Base-by-base conservation (phyloP, 371 early-diverging fungal species). In the Mucor indicus region DNA sequence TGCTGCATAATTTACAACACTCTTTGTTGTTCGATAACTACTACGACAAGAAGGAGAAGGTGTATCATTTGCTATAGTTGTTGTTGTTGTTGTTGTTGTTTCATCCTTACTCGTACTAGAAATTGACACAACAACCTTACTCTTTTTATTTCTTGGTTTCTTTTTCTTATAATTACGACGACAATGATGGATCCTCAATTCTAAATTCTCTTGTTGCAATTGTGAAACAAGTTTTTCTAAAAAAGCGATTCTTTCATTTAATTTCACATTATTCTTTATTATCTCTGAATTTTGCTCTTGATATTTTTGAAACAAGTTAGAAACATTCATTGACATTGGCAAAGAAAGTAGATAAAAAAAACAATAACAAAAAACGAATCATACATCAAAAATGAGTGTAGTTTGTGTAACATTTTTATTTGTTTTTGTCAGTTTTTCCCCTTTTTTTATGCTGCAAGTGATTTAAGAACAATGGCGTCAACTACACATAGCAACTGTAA, bases 201-300 rank as follows among this genome's bases (percentile, higher is more conserved):
- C 21, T 2, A 56, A 13, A 21, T 50, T 56, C 10, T 56, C 50
- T 39, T 36, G 22, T 15, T 45, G 50, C 31, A 56, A 19, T 19
- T 36, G 33, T 10, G 38, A 17, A 33, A 56, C 35, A 0, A 33
- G 16, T 7, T 11, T 37, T 19, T 56, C 57, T 11, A 56, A 20
- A 5, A 24, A n/a, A 3, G 27, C 20, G 9, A 56, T 45, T 23
- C 41, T 39, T 31, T 56, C 50, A 13, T 41, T 40, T 2, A 56
- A 37, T 21, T 12, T 50, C 8, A 41, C 16, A 22, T 56, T 56
- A 1, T 20, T 12, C 19, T 17, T 39, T 13, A 50, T 50, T 11
- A 56, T 46, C 15, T 56, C 57, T 15, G 10, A 3, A 17, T 56
- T 56, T 24, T 56, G 57, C 17, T 37, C 42, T 30, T 42, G 21